Evolutionary conservation across 1,139 yeast genomes (phyloP), one percentile per base, ranked within the genome.

Genomic region (Starmera stellimalicola): DNA sequence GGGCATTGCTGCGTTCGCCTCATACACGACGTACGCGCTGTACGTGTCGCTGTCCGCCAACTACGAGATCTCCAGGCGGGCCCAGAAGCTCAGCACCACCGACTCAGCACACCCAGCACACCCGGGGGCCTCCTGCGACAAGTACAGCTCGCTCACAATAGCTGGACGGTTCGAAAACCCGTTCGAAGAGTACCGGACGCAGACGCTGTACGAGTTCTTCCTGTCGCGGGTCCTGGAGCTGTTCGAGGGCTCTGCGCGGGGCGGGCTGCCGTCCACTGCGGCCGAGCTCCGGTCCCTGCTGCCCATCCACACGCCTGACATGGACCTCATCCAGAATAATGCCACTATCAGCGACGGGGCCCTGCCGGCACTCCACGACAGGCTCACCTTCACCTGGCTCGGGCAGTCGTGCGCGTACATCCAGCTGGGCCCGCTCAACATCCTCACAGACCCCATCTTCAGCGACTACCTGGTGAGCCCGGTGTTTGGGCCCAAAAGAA

Each of bases 81-180:
- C 68, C 26, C 50, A 60, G 29, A 36, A 47, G 18, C 51, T 52
- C 16, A 37, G 39, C 29, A 10, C 15, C 6, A 20, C 27, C 16
- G 27, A 5, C 7, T 7, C 12, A 17, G 11, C 11, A 9, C 11
- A 5, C 23, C 9, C 4, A 8, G 11, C 10, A n/a, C 11, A n/a
- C 14, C 4, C 17, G 18, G 30, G 11, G 12, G 19, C 12, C 4
- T 16, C 18, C 31, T 37, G 19, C 30, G 18, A 43, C 45, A 61
- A 61, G 36, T 62, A 62, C 35, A 45, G 66, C 47, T 61, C 69
- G 34, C 40, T 85, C 38, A 68, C 71, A 8, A 68, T 88, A 0
- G 73, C 75, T 9, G 96, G 96, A 7, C 65, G 87, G 52, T 88
- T 73, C 57, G 93, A 84, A 35, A 88, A 88, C 50, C 97, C 97